A percentile compares a stretch with the other conserved stretches of the same genome.
These are phyloP conservation scores for Coemansia sp. DNA, from an alignment of 192 early-diverging fungal species.

Conservation along the genomic window DNA sequence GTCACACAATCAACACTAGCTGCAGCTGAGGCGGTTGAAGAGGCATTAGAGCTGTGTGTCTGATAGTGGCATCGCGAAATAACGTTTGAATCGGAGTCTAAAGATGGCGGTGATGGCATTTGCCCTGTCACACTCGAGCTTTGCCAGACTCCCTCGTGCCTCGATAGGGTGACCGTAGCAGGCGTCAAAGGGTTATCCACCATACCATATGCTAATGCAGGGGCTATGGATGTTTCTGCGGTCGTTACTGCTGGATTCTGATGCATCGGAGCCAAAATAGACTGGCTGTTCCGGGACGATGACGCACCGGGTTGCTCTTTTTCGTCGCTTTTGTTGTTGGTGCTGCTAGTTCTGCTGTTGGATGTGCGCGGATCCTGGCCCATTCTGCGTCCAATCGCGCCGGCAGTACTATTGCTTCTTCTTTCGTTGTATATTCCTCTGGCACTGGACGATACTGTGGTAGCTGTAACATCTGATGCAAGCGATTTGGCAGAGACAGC, in stretches of 20 bases:
- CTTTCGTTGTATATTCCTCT: slow-evolving; percentile 5
- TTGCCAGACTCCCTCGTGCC: neutral
- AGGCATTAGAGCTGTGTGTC: neutral
- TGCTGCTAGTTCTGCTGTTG: slow-evolving; percentile 3
- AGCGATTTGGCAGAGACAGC: slow-evolving; percentile 43
- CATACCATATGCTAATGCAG: neutral
- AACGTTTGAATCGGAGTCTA: neutral
- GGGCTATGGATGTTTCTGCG: neutral
- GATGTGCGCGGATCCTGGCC: neutral
- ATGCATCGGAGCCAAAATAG: neutral
- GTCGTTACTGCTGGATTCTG: neutral
- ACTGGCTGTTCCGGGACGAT: neutral
- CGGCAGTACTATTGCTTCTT: slow-evolving; percentile 6
- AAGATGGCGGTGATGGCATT: neutral
- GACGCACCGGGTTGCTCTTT: neutral
- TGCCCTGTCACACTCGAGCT: neutral
- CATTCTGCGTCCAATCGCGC: slow-evolving; percentile 12
- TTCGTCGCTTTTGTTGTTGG: slow-evolving; percentile 2
- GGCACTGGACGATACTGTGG: slow-evolving; percentile 3
- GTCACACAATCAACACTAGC: neutral
- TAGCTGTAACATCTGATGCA: slow-evolving; percentile 38
- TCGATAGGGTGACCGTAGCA: neutral
- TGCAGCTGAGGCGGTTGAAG: neutral
- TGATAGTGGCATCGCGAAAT: neutral
- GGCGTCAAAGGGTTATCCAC: neutral